Evolutionary conservation across 805 yeast genomes (phyloP).

Genomic region (Yarrowia osloensis): DNA sequence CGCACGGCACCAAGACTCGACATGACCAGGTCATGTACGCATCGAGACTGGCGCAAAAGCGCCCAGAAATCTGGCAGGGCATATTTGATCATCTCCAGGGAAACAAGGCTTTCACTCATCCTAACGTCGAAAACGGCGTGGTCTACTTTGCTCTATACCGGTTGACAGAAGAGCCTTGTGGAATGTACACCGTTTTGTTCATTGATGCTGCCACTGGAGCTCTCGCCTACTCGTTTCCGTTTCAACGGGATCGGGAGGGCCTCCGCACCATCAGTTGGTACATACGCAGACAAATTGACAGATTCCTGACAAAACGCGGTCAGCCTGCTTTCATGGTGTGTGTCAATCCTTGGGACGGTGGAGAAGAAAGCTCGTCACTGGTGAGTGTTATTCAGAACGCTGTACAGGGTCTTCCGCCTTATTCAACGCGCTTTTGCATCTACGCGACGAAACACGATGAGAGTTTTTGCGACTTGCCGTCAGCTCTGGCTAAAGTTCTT

Average conservation of each 20-base stretch:
- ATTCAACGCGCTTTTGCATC: neutral
- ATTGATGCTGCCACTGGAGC: neutral
- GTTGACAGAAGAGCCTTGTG: neutral
- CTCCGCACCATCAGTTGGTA: neutral
- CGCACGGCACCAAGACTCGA: neutral
- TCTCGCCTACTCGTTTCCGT: neutral
- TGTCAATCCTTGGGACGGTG: neutral
- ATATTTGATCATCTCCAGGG: neutral
- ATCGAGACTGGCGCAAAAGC: neutral
- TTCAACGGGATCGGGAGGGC: neutral
- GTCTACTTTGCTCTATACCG: conserved; percentile 1
- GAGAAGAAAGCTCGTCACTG: neutral
- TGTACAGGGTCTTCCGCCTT: neutral
- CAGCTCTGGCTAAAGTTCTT: neutral
- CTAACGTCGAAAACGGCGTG: neutral
- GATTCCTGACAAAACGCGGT: neutral
- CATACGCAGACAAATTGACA: neutral
- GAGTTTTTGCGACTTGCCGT: neutral
- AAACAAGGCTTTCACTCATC: neutral
- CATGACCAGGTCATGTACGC: neutral
- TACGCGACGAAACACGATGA: neutral
- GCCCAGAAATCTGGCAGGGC: neutral
- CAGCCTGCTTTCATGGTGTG: neutral
- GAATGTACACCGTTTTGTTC: neutral
- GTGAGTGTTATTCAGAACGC: neutral